Evolutionary conservation across 306 rosid genomes (phyloP).

Genomic region (Pterocarpus santalinus): DNA sequence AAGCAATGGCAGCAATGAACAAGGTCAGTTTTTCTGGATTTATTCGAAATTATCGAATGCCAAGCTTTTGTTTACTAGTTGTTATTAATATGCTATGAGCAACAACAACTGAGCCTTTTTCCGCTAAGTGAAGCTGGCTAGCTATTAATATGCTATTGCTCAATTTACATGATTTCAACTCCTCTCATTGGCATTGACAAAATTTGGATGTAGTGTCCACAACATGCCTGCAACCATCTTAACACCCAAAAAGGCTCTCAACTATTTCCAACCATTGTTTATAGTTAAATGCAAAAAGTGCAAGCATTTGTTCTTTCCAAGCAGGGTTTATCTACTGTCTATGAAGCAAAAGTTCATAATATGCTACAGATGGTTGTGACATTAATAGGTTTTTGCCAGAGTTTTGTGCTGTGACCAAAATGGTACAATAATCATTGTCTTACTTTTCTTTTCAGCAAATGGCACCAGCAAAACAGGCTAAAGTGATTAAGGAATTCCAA

Average conservation of each 20-base stretch:
- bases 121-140: background rate
- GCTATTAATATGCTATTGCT: background rate
- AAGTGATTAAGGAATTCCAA: conserved; percentile 88
- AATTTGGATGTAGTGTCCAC: conserved; percentile 4
- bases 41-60: conserved; percentile 11
- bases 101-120: too few relatives aligned
- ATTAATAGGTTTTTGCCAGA: conserved; percentile 11
- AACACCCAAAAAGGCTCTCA: background rate
- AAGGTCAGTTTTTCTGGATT: conserved; percentile 60
- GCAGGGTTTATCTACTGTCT: conserved; percentile 1
- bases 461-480: conserved; percentile 95
- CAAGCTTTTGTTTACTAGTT: background rate
- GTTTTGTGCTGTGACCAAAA: conserved; percentile 17
- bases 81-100: conserved; percentile 6
- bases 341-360: conserved; percentile 16
- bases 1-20: conserved; percentile 99
- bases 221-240: background rate
- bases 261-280: background rate
- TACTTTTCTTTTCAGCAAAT: conserved; percentile 76
- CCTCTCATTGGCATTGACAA: background rate
- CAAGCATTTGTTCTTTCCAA: conserved; percentile 11
- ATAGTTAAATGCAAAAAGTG: background rate
- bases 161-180: background rate
- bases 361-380: conserved; percentile 14
- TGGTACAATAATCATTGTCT: conserved; percentile 20